A percentile compares a stretch with the other conserved stretches of the same genome.
These are phyloP conservation scores for Pleurotus cornucopiae DNA, from an alignment of 768 basidiomycete genomes.

Conservation along the genomic window DNA sequence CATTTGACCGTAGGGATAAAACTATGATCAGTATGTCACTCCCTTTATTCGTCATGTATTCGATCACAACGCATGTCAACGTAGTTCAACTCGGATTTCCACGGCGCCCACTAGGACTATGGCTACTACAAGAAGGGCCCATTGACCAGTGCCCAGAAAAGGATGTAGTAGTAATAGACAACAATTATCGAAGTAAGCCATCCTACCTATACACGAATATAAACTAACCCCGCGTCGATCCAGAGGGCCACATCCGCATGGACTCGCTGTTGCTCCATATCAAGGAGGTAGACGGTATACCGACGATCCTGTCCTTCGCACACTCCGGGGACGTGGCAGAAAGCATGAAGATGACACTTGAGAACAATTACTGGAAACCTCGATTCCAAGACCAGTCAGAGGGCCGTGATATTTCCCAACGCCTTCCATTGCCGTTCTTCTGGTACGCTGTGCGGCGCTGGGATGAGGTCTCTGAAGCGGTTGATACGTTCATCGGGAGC, in stretches of 20 bases:
- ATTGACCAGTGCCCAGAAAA: background rate
- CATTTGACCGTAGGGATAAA: background rate
- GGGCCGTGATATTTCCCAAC: background rate
- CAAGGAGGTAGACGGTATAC: background rate
- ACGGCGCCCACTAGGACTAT: background rate
- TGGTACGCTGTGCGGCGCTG: background rate
- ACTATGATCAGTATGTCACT: background rate
- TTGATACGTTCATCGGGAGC: background rate
- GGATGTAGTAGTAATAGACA: background rate
- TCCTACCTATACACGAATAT: background rate
- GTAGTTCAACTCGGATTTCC: background rate
- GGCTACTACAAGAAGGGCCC: background rate
- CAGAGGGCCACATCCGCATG: background rate
- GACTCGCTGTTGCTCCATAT: background rate
- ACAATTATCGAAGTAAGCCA: background rate
- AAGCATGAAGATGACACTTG: background rate
- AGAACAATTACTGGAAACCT: background rate
- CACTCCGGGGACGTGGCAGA: background rate
- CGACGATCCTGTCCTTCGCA: background rate
- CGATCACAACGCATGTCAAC: background rate
- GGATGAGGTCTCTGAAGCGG: background rate
- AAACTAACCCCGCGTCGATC: background rate
- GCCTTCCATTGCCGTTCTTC: background rate
- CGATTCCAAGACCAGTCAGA: background rate
- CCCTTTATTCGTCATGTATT: background rate